Base-by-base conservation (phyloP, 1,284 basidiomycete genomes). In the Mycosarcoma mackinlayi region DNA sequence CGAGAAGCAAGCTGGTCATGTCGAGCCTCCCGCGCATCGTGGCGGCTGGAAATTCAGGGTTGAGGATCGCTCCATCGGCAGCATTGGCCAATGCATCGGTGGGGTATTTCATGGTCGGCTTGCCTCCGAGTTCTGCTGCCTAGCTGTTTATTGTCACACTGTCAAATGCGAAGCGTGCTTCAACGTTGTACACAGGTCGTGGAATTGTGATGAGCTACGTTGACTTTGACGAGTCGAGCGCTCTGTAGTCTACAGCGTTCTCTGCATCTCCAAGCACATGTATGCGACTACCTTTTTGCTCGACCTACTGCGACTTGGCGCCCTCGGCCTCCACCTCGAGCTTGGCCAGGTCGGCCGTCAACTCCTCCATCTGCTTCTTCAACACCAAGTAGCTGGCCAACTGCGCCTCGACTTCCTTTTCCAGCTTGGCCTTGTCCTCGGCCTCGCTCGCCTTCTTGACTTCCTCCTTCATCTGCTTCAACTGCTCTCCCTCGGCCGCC, bases 401-500 rank as follows among this genome's bases (percentile, higher is more conserved):
- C 31, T 64, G 47, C 14, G 49, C 44, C 13, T 63, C 62, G 11
- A 60, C 50, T 41, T 65, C 35, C 41, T 57, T 54, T 21, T 66
- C 67, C 47, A 65, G 27, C 45, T 65, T 62, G n/a, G 73, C 74
- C 57, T 73, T 69, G 28, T 67, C 62, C 61, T 74, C 69, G 18
- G 70, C 67, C 41, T 52, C 45, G 16, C 62, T 56, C 23, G 75
- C 59, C 44, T 53, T 59, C 46, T 63, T 58, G 10, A 74, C 57
- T 0, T 52, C 59, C 19, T 61, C 69, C 62, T 80, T 80, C 44
- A 71, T 51, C 56, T 70, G 40, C 33, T 76, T 68, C 24, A 82
- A 62, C 40, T 35, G 37, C 14, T 77, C 73, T 16, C 66, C 77
- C 64, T 82, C 72, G 14, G 18, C 41, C 34, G 74, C 71, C 1